Conservation (phyloP, 2,329 filamentous ascomycete species). For the Aspergillus piperis region DNA sequence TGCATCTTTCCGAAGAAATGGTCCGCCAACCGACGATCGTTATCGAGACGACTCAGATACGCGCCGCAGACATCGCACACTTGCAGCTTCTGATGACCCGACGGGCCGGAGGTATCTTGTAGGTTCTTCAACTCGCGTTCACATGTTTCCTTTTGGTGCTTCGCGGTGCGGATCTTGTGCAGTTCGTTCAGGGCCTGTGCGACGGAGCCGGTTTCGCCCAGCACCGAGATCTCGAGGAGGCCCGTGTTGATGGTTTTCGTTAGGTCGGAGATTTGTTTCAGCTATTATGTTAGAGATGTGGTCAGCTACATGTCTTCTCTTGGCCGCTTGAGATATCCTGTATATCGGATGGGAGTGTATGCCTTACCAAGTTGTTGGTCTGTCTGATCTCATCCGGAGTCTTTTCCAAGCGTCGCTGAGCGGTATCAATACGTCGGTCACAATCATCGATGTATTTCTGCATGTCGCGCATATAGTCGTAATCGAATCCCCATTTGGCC, state of each 20-base stretch:
- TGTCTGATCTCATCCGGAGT: constrained; percentile 96
- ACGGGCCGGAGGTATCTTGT: constrained; percentile 87
- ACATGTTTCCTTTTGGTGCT: constrained; percentile 76
- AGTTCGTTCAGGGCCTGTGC: constrained; percentile 82
- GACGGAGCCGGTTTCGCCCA: constrained; percentile 80
- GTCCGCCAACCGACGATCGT: constrained; percentile 88
- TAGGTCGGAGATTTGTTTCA: constrained; percentile 84
- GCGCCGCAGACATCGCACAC: constrained; percentile 98
- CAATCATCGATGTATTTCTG: constrained; percentile 97
- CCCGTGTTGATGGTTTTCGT: constrained; percentile 76
- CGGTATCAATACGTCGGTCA: constrained; percentile 87
- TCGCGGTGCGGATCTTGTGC: constrained; percentile 78
- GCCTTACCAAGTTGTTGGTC: constrained; percentile 74
- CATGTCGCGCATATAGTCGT: constrained; percentile 94
- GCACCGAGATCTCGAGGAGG: constrained; percentile 79
- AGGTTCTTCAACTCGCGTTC: constrained; percentile 88
- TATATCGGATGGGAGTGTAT: background rate
- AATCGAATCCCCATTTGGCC: constrained; percentile 84
- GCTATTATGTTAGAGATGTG: constrained; percentile 38
- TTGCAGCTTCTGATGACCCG: constrained; percentile 95
- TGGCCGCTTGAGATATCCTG: background rate
- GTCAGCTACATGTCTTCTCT: background rate
- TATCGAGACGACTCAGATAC: constrained; percentile 88
- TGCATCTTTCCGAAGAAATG: constrained; percentile 99
- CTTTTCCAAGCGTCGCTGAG: constrained; percentile 90